Evolutionary conservation across 768 basidiomycete genomes (phyloP), one percentile per base, ranked within the genome.

Genomic region (Ramaria sp.): DNA sequence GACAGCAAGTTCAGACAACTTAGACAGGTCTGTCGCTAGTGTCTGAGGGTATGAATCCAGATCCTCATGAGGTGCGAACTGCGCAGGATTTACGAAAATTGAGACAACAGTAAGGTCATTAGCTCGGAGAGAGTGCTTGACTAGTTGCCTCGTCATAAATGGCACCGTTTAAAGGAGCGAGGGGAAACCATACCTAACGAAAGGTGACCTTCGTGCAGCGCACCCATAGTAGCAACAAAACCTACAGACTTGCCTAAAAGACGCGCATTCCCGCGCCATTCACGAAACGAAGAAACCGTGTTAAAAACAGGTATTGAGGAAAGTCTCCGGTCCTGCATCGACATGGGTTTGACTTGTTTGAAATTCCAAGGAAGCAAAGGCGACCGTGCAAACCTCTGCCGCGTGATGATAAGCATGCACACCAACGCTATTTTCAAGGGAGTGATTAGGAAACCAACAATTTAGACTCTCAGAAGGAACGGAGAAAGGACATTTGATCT

Each of bases 211-310:
- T 86, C 82, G 65, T 99, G 96, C 41, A 99, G 70, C 1, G 95
- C 95, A 20, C 95, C 95, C 95, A 97, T 97, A 10, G 96, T 99
- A 0, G 96, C 80, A n/a, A 99, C 92, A 56, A 88, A 89, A 0
- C 96, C 96, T 5, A 99, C 90, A 1, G 80, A 76, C 63, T 82
- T 77, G 28, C 71, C 70, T 43, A 72, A 68, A 0, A 75, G 71
- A 56, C 78, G 79, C 0, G 82, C 88, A 30, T 69, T 68, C 48
- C 73, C 67, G 24, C 95, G 71, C 95, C 96, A 99, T 71, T 70
- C 67, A 37, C 88, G 75, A 61, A 78, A 85, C 0, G 74, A 68
- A 5, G 74, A 65, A 24, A 91, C 73, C 0, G 83, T 79, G 8
- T 72, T 78, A 58, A 90, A 77, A 50, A 78, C 63, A 24, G 66